These are phyloP conservation scores for Aspergillus heteromorphus DNA, from an alignment of 495 filamentous ascomycete genomes.

Conservation along the genomic window DNA sequence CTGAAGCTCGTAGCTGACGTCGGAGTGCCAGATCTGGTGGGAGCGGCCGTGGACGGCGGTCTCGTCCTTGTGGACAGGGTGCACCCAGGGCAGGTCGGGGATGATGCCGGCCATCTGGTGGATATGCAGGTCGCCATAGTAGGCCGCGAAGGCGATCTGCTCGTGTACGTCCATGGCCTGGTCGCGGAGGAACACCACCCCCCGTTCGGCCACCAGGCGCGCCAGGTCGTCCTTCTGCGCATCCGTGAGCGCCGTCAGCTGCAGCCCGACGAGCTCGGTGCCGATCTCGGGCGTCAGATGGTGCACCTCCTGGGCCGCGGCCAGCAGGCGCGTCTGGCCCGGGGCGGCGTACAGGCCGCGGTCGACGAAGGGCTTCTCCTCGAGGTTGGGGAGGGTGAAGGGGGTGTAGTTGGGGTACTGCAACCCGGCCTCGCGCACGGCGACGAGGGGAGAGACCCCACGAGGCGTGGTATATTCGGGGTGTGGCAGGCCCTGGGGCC, in stretches of 20 bases:
- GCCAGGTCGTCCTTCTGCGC: constrained; percentile 40
- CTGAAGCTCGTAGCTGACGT: constrained; percentile 65
- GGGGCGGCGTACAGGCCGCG: constrained; percentile 6
- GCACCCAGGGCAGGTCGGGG: constrained; percentile 8
- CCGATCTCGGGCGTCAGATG: constrained; percentile 39
- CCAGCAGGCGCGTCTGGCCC: constrained; percentile 3
- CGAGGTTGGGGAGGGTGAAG: constrained; percentile 9
- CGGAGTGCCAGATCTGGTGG: constrained; percentile 55
- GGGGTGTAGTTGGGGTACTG: constrained; percentile 12
- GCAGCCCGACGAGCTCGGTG: constrained; percentile 36
- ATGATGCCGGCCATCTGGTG: constrained; percentile 11
- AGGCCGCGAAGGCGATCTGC: constrained; percentile 19
- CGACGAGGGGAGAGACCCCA: constrained; percentile 5
- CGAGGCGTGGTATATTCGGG: constrained; percentile 4
- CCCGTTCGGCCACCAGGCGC: constrained; percentile 38
- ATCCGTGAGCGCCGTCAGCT: constrained; percentile 33
- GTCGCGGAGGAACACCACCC: constrained; percentile 39
- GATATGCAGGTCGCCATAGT: constrained; percentile 17
- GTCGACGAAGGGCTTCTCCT: constrained; percentile 4
- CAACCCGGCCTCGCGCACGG: constrained; percentile 3
- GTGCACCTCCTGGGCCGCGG: constrained; percentile 2
- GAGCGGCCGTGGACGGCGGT: constrained; percentile 9
- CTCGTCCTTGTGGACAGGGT: constrained; percentile 8
- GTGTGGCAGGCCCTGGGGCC: constrained; percentile 2
- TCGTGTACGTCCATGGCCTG: constrained; percentile 32